Evolutionary conservation across 2,329 filamentous ascomycete genomes (phyloP).

Genomic region (Fusarium luffae): DNA sequence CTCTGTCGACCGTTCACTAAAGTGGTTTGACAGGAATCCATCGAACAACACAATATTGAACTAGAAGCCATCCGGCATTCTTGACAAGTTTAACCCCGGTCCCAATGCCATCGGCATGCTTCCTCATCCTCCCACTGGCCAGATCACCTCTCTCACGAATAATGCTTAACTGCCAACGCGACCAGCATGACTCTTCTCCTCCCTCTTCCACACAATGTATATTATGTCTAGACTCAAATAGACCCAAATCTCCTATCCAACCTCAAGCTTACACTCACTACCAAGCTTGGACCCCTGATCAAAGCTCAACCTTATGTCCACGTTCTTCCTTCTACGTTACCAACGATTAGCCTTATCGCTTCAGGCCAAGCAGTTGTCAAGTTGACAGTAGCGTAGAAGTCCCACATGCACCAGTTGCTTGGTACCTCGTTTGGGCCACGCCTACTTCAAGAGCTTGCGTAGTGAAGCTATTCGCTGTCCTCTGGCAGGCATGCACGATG

Average conservation of each 20-base stretch:
- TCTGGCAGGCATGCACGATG: no score
- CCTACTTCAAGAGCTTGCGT: fast-evolving
- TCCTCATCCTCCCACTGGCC: fast-evolving
- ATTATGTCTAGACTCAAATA: not conserved
- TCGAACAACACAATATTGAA: not conserved
- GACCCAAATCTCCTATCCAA: not conserved
- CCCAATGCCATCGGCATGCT: not conserved
- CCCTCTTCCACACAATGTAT: fast-evolving
- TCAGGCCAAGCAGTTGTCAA: not conserved
- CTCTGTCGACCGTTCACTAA: not conserved
- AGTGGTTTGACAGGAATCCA: fast-evolving
- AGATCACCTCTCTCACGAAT: not conserved
- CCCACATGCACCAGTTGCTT: not conserved
- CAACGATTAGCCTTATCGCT: not conserved
- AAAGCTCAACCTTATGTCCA: not conserved
- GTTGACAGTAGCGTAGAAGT: not conserved
- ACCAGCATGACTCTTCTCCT: not conserved
- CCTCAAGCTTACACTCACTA: not conserved
- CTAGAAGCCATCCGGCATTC: not conserved
- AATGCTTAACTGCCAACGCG: fast-evolving
- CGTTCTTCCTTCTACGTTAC: not conserved
- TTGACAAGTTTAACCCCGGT: fast-evolving
- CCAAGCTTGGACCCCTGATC: not conserved
- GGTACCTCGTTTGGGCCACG: not conserved
- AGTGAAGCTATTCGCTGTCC: not conserved